These are phyloP conservation scores for Ophiocordyceps camponoti-leonardi DNA, from an alignment of 2,329 filamentous ascomycete species.

Conservation along the genomic window DNA sequence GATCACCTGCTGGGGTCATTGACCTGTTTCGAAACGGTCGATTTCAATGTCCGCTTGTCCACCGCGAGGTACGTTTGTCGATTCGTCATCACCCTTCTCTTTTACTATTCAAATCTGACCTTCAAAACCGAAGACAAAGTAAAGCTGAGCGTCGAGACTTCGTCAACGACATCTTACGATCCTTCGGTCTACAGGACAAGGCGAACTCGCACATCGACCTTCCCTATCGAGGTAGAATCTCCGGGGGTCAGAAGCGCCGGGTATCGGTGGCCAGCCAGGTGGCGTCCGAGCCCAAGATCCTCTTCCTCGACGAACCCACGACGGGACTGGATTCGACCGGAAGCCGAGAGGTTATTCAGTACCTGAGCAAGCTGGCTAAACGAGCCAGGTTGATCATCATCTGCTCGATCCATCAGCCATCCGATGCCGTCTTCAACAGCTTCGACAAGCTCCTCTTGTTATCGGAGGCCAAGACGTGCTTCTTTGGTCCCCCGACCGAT, in stretches of 20 bases:
- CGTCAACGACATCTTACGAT: conserved; percentile 32
- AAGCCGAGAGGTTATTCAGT: conserved; percentile 60
- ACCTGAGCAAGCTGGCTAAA: conserved; percentile 48
- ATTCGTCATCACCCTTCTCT: too few relatives aligned
- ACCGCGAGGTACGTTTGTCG: background rate
- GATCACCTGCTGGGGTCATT: background rate
- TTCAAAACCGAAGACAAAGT: too few relatives aligned
- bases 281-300: conserved; percentile 61
- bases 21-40: background rate
- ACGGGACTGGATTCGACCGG: conserved; percentile 67
- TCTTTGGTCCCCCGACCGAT: conserved; percentile 46
- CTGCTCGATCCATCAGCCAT: conserved; percentile 74
- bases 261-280: conserved; percentile 67
- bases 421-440: conserved; percentile 58
- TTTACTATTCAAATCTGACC: too few relatives aligned
- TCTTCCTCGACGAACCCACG: conserved; percentile 75
- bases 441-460: conserved; percentile 68
- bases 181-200: conserved; percentile 58
- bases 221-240: conserved; percentile 66
- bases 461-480: conserved; percentile 52
- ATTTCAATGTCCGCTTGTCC: background rate
- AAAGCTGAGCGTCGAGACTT: background rate
- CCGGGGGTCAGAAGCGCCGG: conserved; percentile 69
- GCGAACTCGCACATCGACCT: conserved; percentile 62
- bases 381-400: conserved; percentile 60